These are phyloP conservation scores for Kluyveromyces sp. DNA, from an alignment of 1,139 yeast genomes.

Conservation along the genomic window DNA sequence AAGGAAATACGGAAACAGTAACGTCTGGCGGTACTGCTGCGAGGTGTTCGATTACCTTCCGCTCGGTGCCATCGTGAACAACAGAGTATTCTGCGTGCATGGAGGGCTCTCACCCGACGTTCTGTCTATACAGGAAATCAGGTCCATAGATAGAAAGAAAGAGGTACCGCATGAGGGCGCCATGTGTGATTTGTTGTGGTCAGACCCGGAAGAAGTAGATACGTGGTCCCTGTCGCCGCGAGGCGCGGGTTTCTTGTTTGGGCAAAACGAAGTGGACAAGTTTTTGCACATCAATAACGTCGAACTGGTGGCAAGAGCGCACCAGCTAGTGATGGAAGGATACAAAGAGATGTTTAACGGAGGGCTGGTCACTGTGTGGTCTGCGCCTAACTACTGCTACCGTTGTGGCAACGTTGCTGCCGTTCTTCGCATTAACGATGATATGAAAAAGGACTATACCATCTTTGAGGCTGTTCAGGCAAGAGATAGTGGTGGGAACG, in stretches of 20 bases:
- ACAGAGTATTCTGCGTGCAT: constrained; percentile 81
- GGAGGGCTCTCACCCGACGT: constrained; percentile 96
- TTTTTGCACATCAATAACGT: constrained; percentile 77
- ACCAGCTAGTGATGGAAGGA: constrained; percentile 98
- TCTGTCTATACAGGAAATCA: constrained; percentile 80
- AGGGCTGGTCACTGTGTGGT: constrained; percentile 85
- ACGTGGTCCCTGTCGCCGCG: constrained; percentile 98
- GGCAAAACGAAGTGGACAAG: constrained; percentile 78
- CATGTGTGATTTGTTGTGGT: constrained; percentile 96
- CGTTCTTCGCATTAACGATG: constrained; percentile 70
- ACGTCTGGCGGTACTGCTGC: constrained; percentile 79
- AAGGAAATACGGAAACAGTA: constrained; percentile 90
- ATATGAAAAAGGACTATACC: constrained; percentile 62
- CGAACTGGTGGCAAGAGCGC: constrained; percentile 90
- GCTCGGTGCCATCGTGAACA: constrained; percentile 78
- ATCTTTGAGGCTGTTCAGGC: constrained; percentile 74
- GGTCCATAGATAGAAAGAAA: constrained; percentile 79
- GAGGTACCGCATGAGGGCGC: constrained; percentile 99
- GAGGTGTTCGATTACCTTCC: constrained; percentile 90
- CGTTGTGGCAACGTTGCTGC: constrained; percentile 95
- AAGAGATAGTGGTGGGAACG: constrained; percentile 31
- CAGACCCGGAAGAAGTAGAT: constrained; percentile 93
- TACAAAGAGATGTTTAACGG: constrained; percentile 82
- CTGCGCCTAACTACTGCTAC: constrained; percentile 92
- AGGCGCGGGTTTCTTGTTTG: constrained; percentile 96